Percentiles rank a stretch among this genome's conserved stretches.
phyloP scores from a whole-genome alignment of 176 grass and related monocot species.

The bread wheat (Triticum aestivum) region IWGSC_CS_RefSeq_v2.1 NC_057805.1:340185221-340185720 shows the following conservation, averaged over 20 bases:
- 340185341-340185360: conserved; percentile 87
- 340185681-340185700: no score
- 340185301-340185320: conserved; percentile 62
- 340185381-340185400: conserved; percentile 3
- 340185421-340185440: conserved; percentile 13
- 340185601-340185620: no score
- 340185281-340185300: conserved; percentile 49
- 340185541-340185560: background rate
- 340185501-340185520: conserved; percentile 17
- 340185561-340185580: background rate
- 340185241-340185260: conserved; percentile 66
- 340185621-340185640: no score
- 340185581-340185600: background rate
- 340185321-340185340: conserved; percentile 60
- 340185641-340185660: no score
- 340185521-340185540: conserved; percentile 41
- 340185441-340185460: conserved; percentile 30
- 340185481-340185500: conserved; percentile 25
- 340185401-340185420: conserved; percentile 11
- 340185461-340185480: conserved; percentile 11
- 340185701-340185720: no score
- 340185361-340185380: conserved; percentile 62
- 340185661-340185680: no score
- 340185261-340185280: conserved; percentile 51
- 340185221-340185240: conserved; percentile 51